Evolutionary conservation across 371 early-diverging fungal genomes (phyloP), one percentile per base, ranked within the genome.

Genomic region (Ordospora colligata): DNA sequence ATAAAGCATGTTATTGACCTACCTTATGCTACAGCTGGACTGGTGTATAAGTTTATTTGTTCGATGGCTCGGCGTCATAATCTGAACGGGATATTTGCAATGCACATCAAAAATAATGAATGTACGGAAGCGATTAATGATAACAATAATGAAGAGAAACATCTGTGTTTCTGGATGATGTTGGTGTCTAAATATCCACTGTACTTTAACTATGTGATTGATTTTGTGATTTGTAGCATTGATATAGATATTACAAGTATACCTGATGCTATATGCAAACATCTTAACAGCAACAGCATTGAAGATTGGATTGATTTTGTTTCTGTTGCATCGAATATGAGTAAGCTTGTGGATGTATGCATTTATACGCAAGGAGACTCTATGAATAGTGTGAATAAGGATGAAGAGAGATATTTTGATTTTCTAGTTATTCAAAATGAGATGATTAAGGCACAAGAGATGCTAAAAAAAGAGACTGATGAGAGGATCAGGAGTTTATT

Each of bases 381-480:
- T 25, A 5, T 32, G 32, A 1, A 32, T 32, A 40, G 11, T 11
- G 58, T 32, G 14, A 19, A 58, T 10, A 37, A 3, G 6, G 40
- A 40, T n/a, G 58, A 58, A 14, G 58, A 58, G n/a, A 73, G 37
- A 43, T 80, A 80, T 58, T 80, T 76, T 66, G 80, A 80, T 62
- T 76, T 76, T 49, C 27, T 80, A 50, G 70, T 80, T 40, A 51
- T 80, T 19, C 73, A 76, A 49, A 72, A 80, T 25, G 76, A 75
- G 27, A 23, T n/a, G n/a, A 73, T 76, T 51, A 80, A 80, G 47
- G 80, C 80, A 0, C 80, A 80, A 45, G 80, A 80, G 44, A 67
- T 22, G 50, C 45, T 80, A 12, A 80, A 76, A 69, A 75, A 37
- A 19, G 65, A 63, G 32, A 25, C 53, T 10, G 42, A 45, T 14